Evolutionary conservation across 2,329 filamentous ascomycete genomes (phyloP), one percentile per base, ranked within the genome.

Genomic region (Delphinella strobiligena): DNA sequence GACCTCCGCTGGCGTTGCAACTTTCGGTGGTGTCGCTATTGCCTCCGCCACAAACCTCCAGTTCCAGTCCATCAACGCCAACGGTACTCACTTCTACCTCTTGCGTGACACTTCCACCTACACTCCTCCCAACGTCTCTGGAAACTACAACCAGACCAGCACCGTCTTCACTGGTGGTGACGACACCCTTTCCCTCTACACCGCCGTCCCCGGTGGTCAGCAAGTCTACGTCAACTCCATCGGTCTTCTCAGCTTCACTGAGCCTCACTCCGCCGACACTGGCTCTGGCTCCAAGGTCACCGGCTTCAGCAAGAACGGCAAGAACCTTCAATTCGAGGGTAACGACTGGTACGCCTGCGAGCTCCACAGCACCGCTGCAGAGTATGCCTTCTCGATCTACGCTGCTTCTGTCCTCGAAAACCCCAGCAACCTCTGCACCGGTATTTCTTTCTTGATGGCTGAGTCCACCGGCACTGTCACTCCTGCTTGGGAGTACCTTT

Each of bases 1-100:
- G n/a, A n/a, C 16, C n/a, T 5, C 31, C 31, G n/a, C 12, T n/a
- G 29, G 24, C 36, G 16, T 18, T 22, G 19, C 35, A 2, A 16
- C 30, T 17, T 50, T 52, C 38, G 37, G 38, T 37, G 45, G 46
- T 33, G 31, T 48, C 22, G 42, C 47, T 40, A 47, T 49, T 34
- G 37, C 19, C 36, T 46, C 48, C 17, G 48, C 44, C 36, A 43
- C 41, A 17, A 22, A 33, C n/a, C 34, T 50, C 17, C 47, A 49
- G n/a, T 45, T 46, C 40, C 33, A 40, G 10, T 35, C 44, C 18
- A 36, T 52, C 39, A 49, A 42, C 43, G 42, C 42, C 35, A 33
- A 34, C 12, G 37, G 19, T 8, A 11, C 17, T n/a, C 10, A 38
- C n/a, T 38, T 45, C 32, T 45, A 22, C 22, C 40, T 45, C 31